phyloP scores from a whole-genome alignment of 2,329 filamentous ascomycete species.

The Hymenoscyphus albidus region DNA sequence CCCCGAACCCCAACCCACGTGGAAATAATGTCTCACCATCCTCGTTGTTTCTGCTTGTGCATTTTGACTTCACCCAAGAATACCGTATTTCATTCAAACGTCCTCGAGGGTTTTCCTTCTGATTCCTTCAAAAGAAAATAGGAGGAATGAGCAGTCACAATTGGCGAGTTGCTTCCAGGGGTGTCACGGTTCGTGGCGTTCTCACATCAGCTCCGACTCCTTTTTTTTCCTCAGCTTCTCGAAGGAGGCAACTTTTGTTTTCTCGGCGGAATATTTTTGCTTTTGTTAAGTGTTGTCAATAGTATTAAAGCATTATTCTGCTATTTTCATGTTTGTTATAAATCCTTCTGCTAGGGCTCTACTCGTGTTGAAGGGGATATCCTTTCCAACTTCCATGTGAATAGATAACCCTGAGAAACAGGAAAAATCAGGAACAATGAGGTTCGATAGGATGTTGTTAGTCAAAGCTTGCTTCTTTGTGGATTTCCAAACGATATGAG shows the following conservation, averaged over 20 bases:
- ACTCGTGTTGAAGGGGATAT: too few relatives aligned
- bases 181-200: not conserved
- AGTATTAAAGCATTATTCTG: too few relatives aligned
- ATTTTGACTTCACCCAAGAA: not conserved
- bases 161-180: not conserved
- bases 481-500: too few relatives aligned
- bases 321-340: too few relatives aligned
- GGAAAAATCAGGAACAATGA: too few relatives aligned
- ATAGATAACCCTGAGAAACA: too few relatives aligned
- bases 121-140: not conserved
- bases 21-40: not conserved
- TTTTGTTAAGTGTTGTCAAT: too few relatives aligned
- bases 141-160: not conserved
- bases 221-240: not conserved
- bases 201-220: not conserved
- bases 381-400: too few relatives aligned
- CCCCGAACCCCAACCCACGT: not conserved
- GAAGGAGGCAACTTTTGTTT: not conserved
- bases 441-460: too few relatives aligned
- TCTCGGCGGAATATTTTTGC: too few relatives aligned
- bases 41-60: not conserved
- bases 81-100: not conserved
- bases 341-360: too few relatives aligned
- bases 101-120: not conserved
- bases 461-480: too few relatives aligned